A percentile compares a stretch with the other conserved stretches of the same genome.
Evolutionary conservation across 2,329 filamentous ascomycete genomes (phyloP).

Genomic region (Fusarium torulosum): DNA sequence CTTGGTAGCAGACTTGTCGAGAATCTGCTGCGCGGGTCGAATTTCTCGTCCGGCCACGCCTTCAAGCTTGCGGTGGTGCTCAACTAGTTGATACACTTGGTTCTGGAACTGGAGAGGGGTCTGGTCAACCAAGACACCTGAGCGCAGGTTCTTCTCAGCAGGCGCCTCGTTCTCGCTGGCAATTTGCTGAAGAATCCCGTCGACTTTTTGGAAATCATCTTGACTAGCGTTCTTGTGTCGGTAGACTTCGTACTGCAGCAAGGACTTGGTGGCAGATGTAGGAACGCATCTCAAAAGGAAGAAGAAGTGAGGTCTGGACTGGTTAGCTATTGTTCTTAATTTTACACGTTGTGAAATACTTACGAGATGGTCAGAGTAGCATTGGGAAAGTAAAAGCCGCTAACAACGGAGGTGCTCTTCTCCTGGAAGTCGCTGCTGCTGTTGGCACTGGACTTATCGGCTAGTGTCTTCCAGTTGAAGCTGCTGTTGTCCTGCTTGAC

Average conservation of each 20-base stretch:
- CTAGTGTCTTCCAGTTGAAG: conserved; percentile 71
- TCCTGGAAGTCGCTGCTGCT: conserved; percentile 55
- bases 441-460: conserved; percentile 42
- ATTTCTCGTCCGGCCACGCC: conserved; percentile 28
- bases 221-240: conserved; percentile 34
- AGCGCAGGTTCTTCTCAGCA: conserved; percentile 24
- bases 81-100: conserved; percentile 35
- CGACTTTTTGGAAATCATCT: conserved; percentile 20
- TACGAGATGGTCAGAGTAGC: conserved; percentile 39
- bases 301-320: conserved; percentile 50
- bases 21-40: conserved; percentile 35
- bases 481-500: conserved; percentile 65
- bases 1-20: conserved; percentile 25
- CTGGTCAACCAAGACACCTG: conserved; percentile 17
- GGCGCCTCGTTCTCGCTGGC: conserved; percentile 28
- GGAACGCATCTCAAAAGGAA: conserved; percentile 33
- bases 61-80: conserved; percentile 36
- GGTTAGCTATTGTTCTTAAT: conserved; percentile 29
- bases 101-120: conserved; percentile 32
- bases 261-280: conserved; percentile 19
- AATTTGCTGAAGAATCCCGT: conserved; percentile 25
- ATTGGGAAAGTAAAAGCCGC: conserved; percentile 43
- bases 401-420: conserved; percentile 23
- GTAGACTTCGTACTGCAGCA: conserved; percentile 37
- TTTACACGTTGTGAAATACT: conserved; percentile 56